Conservation (phyloP, 208 protist genomes). For the Trypanosoma vivax region DNA sequence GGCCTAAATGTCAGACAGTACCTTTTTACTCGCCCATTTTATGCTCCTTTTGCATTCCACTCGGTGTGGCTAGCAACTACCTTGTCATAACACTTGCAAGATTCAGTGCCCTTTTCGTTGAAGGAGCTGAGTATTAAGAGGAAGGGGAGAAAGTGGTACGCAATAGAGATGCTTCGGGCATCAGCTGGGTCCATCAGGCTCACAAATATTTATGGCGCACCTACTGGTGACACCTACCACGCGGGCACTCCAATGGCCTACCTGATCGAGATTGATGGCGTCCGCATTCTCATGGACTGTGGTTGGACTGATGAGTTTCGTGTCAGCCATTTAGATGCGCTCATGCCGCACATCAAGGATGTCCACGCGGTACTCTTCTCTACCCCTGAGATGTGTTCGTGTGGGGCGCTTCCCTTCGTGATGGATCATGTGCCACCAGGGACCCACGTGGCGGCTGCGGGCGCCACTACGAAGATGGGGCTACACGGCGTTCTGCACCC, state of each 20-base stretch:
- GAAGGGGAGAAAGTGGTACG: background rate
- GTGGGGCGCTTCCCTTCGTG: constrained; percentile 81
- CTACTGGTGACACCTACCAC: constrained; percentile 21
- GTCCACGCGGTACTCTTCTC: constrained; percentile 80
- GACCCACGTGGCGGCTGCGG: constrained; percentile 52
- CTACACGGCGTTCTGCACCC: constrained; percentile 70
- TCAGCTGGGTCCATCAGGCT: constrained; percentile 41
- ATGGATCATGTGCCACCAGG: constrained; percentile 57
- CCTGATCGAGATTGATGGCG: constrained; percentile 78
- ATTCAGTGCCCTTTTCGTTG: no score
- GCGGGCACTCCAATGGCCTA: constrained; percentile 46
- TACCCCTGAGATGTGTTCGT: constrained; percentile 62
- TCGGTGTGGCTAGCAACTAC: no score
- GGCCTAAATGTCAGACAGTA: no score
- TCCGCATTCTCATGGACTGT: constrained; percentile 81
- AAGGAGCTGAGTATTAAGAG: no score
- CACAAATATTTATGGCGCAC: constrained; percentile 30
- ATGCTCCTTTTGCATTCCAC: no score
- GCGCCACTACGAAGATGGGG: constrained; percentile 69
- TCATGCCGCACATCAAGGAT: constrained; percentile 37
- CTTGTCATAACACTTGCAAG: no score
- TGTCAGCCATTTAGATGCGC: constrained; percentile 33
- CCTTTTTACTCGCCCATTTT: no score
- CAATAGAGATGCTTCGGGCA: constrained; percentile 33
- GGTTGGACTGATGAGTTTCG: constrained; percentile 75